These are phyloP conservation scores for Aechmea fasciata DNA, from an alignment of 176 grass and related monocot genomes.

Conservation along the genomic window DNA sequence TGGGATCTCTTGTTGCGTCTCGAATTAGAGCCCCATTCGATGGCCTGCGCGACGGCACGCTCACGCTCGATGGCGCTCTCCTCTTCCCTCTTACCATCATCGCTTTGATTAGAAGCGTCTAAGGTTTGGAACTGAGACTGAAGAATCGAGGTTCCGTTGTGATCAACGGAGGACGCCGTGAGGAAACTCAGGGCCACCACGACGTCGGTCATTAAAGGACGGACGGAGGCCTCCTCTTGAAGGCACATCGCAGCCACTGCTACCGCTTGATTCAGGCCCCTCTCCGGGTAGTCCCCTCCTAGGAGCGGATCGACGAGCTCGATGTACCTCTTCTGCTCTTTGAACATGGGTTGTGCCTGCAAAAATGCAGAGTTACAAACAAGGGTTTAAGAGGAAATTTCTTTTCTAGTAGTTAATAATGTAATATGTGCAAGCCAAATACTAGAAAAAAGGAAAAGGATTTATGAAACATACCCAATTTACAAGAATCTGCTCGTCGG, in stretches of 20 bases:
- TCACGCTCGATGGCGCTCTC: slow-evolving; percentile 23
- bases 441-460: background rate
- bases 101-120: slow-evolving; percentile 12
- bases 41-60: slow-evolving; percentile 43
- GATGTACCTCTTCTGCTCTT: slow-evolving; percentile 45
- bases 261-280: slow-evolving; percentile 55
- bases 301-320: slow-evolving; percentile 72
- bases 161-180: slow-evolving; percentile 17
- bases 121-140: slow-evolving; percentile 9
- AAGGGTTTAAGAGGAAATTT: background rate
- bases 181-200: slow-evolving; percentile 58
- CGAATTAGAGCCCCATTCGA: slow-evolving; percentile 44
- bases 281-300: slow-evolving; percentile 49
- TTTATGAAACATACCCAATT: slow-evolving; percentile 45
- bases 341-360: slow-evolving; percentile 64
- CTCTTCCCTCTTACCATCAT: slow-evolving; percentile 16
- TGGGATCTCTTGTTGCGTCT: slow-evolving; percentile 27
- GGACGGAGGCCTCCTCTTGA: slow-evolving; percentile 56
- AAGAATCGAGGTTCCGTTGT: slow-evolving; percentile 15
- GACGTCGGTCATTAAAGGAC: slow-evolving; percentile 73
- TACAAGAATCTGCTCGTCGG: slow-evolving; percentile 58
- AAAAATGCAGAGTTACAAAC: background rate
- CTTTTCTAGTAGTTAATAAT: no score
- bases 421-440: no score
- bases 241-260: slow-evolving; percentile 74